A percentile compares a stretch with the other conserved stretches of the same genome.
phyloP scores from a whole-genome alignment of 164 flowering plant genomes.

The Sextonia rubra region DNA sequence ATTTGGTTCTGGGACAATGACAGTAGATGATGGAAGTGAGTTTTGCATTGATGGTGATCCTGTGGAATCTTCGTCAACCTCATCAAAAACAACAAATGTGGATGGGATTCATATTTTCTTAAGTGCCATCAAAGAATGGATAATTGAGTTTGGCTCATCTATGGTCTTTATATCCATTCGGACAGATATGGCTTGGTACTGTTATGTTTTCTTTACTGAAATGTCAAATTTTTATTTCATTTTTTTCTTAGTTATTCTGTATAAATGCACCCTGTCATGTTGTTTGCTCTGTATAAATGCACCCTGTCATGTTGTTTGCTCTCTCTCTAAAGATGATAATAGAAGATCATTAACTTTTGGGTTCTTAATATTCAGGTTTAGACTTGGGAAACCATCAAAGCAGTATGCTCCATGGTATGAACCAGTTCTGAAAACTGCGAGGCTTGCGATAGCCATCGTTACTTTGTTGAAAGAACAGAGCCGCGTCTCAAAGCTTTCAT shows the following conservation, averaged over 20 bases:
- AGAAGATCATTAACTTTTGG: not conserved
- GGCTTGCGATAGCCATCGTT: conserved; percentile 63
- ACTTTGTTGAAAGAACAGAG: conserved; percentile 65
- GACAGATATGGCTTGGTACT: conserved; percentile 94
- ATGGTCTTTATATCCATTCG: conserved; percentile 73
- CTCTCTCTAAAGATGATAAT: not conserved
- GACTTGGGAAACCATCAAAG: conserved; percentile 96
- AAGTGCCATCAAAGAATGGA: conserved; percentile 94
- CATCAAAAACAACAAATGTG: conserved; percentile 31
- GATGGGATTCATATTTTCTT: conserved; percentile 80
- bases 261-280: not conserved
- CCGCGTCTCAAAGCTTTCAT: conserved; percentile 64
- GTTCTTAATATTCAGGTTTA: conserved; percentile 50
- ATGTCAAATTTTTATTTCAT: too few relatives aligned
- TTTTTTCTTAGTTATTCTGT: not conserved
- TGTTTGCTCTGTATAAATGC: not conserved
- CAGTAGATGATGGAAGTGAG: conserved; percentile 72
- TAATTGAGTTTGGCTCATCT: conserved; percentile 83
- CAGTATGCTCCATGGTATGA: conserved; percentile 91
- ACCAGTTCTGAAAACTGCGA: conserved; percentile 67
- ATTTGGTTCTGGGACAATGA: conserved; percentile 84
- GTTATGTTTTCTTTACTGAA: not conserved
- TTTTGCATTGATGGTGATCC: conserved; percentile 53
- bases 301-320: not conserved
- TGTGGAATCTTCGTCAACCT: conserved; percentile 26